Evolutionary conservation across 2,329 filamentous ascomycete species (phyloP).

Genomic region (Hypomyces perniciosus): DNA sequence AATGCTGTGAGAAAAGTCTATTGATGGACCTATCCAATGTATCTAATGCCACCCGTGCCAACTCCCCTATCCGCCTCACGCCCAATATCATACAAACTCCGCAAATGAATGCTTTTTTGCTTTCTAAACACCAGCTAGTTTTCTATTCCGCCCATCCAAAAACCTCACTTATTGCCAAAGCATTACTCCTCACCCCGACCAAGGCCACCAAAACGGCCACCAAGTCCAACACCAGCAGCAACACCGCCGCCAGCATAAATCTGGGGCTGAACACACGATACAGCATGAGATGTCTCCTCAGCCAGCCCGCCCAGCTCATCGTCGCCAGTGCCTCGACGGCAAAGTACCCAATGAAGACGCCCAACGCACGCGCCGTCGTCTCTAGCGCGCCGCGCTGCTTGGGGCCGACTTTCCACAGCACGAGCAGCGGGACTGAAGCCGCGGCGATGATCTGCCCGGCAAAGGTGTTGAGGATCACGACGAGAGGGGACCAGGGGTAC

Average conservation of each 20-base stretch:
- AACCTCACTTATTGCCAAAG: slow-evolving; percentile 72
- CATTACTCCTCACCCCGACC: slow-evolving; percentile 68
- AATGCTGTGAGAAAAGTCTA: no score
- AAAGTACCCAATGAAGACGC: slow-evolving; percentile 74
- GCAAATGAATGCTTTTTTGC: neutral
- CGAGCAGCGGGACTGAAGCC: slow-evolving; percentile 70
- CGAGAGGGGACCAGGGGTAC: slow-evolving; percentile 84
- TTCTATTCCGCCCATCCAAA: slow-evolving; percentile 68
- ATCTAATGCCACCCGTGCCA: no score
- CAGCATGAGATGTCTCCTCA: slow-evolving; percentile 91
- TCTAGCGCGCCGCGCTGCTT: slow-evolving; percentile 65
- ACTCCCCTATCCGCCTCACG: no score
- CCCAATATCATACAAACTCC: neutral
- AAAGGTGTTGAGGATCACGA: slow-evolving; percentile 81
- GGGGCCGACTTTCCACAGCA: slow-evolving; percentile 83
- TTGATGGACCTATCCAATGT: no score
- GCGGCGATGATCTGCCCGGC: slow-evolving; percentile 81
- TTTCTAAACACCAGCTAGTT: no score
- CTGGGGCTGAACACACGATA: slow-evolving; percentile 89
- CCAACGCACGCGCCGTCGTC: slow-evolving; percentile 62
- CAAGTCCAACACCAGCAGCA: slow-evolving; percentile 71
- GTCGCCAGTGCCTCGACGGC: slow-evolving; percentile 78
- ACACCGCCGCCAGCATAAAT: slow-evolving; percentile 74
- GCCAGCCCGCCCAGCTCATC: slow-evolving; percentile 81
- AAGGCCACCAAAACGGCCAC: slow-evolving; percentile 66